These are phyloP conservation scores for Auricularia heimuer DNA, from an alignment of 768 basidiomycete genomes.

Conservation along the genomic window DNA sequence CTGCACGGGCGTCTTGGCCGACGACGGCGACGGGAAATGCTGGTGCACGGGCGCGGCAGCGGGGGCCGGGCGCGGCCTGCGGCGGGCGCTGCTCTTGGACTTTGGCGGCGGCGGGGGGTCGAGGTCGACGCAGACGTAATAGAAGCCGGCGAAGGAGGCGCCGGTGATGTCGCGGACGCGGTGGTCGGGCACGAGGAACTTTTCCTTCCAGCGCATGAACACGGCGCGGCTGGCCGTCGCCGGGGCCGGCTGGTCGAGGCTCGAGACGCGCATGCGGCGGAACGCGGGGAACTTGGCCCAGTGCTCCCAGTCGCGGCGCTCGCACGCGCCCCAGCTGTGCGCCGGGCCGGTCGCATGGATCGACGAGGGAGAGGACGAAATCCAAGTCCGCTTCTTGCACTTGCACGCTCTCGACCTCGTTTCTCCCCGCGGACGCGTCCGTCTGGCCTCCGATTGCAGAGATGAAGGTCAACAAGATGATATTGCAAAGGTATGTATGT, in stretches of 20 bases:
- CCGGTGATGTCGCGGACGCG: constrained; percentile 89
- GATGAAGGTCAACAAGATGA: too few species aligned
- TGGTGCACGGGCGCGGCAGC: constrained; percentile 26
- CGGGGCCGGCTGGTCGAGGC: constrained; percentile 2
- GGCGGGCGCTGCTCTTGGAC: constrained; percentile 26
- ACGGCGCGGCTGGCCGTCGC: constrained; percentile 27
- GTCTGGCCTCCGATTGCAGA: too few species aligned
- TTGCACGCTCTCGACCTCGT: too few species aligned
- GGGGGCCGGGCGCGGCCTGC: constrained; percentile 21
- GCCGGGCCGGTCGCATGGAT: too few species aligned
- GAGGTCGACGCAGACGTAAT: constrained; percentile 91
- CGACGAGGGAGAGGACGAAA: too few species aligned
- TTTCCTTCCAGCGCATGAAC: constrained; percentile 97
- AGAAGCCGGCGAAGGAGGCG: constrained; percentile 93
- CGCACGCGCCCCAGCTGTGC: constrained; percentile 80
- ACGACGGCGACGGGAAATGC: constrained; percentile 29
- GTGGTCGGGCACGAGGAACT: constrained; percentile 92
- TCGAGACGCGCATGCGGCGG: constrained; percentile 44
- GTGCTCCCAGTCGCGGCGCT: constrained; percentile 86
- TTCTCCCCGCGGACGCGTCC: too few species aligned
- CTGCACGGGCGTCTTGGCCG: constrained; percentile 38
- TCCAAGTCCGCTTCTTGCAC: too few species aligned
- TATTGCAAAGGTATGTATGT: too few species aligned
- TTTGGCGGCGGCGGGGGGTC: constrained; percentile 40
- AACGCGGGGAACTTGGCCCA: constrained; percentile 93